Base-by-base conservation (phyloP, 2,329 filamentous ascomycete species). In the Claviceps lovelessii region DNA sequence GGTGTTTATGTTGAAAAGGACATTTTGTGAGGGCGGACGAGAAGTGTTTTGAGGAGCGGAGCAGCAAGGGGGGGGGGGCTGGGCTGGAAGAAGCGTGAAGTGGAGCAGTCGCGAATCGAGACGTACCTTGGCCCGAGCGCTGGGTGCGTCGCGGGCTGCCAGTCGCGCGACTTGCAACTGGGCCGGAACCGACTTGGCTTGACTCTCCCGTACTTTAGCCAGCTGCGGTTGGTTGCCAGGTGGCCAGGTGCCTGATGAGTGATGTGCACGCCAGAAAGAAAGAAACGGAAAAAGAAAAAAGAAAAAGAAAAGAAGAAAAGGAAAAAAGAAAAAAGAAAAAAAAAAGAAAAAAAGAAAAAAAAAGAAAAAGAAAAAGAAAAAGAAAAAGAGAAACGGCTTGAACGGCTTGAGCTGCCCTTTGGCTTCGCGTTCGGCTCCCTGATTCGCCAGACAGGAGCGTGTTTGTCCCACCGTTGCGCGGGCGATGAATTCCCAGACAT, bases 21-120 rank as follows among this genome's bases (percentile, higher is more conserved):
- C 57, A 59, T 58, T 58, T 62, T 49, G 64, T 67, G 65, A 68
- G 64, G 66, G 62, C 60, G 50, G 62, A 63, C 64, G 64, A 57
- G 64, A 64, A 62, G 63, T 69, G 67, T 69, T 68, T 69, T 69
- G 65, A 67, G 63, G 61, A 66, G 65, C 61, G 63, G 62, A 64
- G 62, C 57, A 60, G 63, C 62, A 64, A 59, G 66, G 60, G 61
- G 62, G 64, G 58, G 58, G 45, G 23, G 11, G 35, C 35, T 29
- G 45, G 15, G n/a, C 35, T 29, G 45, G 15, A n/a, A 59, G 61
- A 59, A 61, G 61, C 55, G 59, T 57, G 57, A 47, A 49, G 57
- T 59, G 59, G 56, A 54, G 49, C 54, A 46, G 56, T 58, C 59
- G 59, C 59, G 59, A 51, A 51, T 55, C 19, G 42, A 53, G 49